A percentile compares a stretch with the other conserved stretches of the same genome.
phyloP scores from a whole-genome alignment of 1,139 yeast species.

The Eremothecium sinecaudum region DNA sequence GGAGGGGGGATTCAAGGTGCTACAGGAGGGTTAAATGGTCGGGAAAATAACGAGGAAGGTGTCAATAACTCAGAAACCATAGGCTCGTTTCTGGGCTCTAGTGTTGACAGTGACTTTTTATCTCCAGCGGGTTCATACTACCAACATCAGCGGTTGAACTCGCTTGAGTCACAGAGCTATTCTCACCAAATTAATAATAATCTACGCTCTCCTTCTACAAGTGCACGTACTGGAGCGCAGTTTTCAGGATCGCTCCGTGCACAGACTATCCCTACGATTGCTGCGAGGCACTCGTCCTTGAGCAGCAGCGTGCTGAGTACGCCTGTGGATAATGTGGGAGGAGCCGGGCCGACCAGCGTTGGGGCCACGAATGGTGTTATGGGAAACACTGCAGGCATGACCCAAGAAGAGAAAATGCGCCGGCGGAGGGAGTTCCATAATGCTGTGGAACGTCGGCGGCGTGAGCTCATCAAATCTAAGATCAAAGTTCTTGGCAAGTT shows the following conservation, averaged over 20 bases:
- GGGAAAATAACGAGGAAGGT: conserved; percentile 3
- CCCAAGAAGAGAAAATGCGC: conserved; percentile 60
- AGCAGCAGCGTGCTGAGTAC: conserved; percentile 12
- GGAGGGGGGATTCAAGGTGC: conserved; percentile 3
- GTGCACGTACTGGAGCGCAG: conserved; percentile 23
- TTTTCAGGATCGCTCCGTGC: conserved; percentile 25
- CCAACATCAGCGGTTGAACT: conserved; percentile 19
- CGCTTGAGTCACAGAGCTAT: conserved; percentile 11
- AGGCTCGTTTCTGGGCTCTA: conserved; percentile 26
- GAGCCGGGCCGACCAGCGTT: background rate
- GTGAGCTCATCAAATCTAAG: conserved; percentile 68
- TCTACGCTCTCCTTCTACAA: conserved; percentile 24
- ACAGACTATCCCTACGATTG: conserved; percentile 13
- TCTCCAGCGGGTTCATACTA: conserved; percentile 24
- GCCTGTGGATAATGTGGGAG: conserved; percentile 5
- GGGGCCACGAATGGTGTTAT: conserved; percentile 21
- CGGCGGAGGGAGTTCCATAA: conserved; percentile 71
- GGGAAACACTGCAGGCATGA: no score
- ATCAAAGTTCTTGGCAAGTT: conserved; percentile 62
- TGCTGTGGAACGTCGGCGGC: conserved; percentile 70
- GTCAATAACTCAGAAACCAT: conserved; percentile 6
- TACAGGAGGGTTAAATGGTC: conserved; percentile 3
- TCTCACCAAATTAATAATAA: conserved; percentile 17
- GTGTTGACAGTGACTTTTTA: conserved; percentile 19
- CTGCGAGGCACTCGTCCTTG: conserved; percentile 20